Evolutionary conservation across 1,284 basidiomycete species (phyloP).

Genomic region (Melampsora americana): DNA sequence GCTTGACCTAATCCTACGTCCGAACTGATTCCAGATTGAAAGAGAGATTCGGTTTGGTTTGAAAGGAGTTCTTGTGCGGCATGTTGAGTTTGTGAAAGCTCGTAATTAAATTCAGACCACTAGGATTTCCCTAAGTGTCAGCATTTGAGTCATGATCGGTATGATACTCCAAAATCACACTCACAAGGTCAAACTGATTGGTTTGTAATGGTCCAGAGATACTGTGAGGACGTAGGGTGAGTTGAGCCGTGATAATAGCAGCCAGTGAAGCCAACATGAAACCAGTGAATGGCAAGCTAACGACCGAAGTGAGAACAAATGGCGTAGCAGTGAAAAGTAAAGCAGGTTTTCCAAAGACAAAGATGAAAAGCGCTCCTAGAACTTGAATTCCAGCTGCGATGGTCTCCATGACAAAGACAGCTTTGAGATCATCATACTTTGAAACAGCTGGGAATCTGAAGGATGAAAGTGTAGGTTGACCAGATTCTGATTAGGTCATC

Average conservation of each 20-base stretch:
- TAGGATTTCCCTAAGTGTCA: background rate
- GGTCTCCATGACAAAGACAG: constrained; percentile 1
- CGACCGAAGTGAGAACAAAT: constrained; percentile 17
- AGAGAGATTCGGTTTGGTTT: constrained; percentile 8
- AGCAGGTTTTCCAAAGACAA: constrained; percentile 8
- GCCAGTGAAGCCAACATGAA: constrained; percentile 27
- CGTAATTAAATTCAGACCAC: constrained; percentile 32
- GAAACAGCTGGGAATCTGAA: constrained; percentile 25
- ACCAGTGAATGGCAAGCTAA: constrained; percentile 17
- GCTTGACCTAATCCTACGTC: constrained; percentile 11
- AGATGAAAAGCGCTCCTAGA: constrained; percentile 20
- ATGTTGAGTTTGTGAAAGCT: constrained; percentile 20
- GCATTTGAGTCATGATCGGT: background rate
- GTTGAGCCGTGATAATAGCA: constrained; percentile 13
- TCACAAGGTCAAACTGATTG: constrained; percentile 26
- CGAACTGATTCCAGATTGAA: constrained; percentile 17
- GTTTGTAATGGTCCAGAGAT: constrained; percentile 12
- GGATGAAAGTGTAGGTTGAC: background rate
- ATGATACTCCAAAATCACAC: background rate
- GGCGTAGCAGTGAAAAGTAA: constrained; percentile 25
- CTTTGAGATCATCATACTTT: constrained; percentile 16
- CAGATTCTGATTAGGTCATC: background rate
- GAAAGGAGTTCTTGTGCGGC: constrained; percentile 4
- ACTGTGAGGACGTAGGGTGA: background rate
- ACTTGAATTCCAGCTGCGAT: constrained; percentile 23